Percentiles rank a stretch among this genome's conserved stretches.
phyloP scores from a whole-genome alignment of 306 rosid species.

The Hippophae tibetana region DNA sequence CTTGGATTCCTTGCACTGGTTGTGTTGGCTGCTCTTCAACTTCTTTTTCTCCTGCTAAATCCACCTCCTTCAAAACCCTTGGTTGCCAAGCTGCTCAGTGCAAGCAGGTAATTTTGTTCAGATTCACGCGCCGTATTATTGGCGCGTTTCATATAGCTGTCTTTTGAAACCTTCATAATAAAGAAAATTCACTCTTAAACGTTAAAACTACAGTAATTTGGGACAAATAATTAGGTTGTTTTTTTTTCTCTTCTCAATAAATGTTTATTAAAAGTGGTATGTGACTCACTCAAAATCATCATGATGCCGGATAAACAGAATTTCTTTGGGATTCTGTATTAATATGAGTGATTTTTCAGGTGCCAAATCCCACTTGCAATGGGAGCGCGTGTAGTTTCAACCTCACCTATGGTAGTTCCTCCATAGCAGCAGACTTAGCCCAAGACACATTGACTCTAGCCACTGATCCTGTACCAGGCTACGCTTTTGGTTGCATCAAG shows the following conservation, averaged over 20 bases:
- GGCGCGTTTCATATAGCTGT: neutral
- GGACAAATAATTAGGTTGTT: no score
- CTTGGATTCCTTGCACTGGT: constrained; percentile 78
- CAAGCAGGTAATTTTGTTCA: constrained; percentile 44
- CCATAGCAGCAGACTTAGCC: constrained; percentile 51
- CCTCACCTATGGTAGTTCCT: constrained; percentile 70
- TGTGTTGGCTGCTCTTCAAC: constrained; percentile 62
- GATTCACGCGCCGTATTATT: neutral
- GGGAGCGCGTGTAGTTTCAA: constrained; percentile 68
- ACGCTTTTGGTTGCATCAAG: constrained; percentile 75
- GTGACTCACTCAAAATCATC: no score
- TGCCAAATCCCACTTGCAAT: constrained; percentile 65
- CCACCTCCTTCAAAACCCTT: constrained; percentile 40
- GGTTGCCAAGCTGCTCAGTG: constrained; percentile 57
- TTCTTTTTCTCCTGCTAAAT: constrained; percentile 36
- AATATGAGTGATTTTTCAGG: constrained; percentile 17
- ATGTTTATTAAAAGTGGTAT: no score
- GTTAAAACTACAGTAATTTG: no score
- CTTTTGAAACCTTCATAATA: no score
- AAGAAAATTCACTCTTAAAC: no score
- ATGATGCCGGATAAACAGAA: no score
- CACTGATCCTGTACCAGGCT: constrained; percentile 45
- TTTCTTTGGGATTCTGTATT: no score
- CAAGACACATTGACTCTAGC: constrained; percentile 68
- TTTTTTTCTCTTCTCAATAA: no score